Evolutionary conservation across 1,284 basidiomycete species (phyloP).

Genomic region (Rhodotorula sp.): DNA sequence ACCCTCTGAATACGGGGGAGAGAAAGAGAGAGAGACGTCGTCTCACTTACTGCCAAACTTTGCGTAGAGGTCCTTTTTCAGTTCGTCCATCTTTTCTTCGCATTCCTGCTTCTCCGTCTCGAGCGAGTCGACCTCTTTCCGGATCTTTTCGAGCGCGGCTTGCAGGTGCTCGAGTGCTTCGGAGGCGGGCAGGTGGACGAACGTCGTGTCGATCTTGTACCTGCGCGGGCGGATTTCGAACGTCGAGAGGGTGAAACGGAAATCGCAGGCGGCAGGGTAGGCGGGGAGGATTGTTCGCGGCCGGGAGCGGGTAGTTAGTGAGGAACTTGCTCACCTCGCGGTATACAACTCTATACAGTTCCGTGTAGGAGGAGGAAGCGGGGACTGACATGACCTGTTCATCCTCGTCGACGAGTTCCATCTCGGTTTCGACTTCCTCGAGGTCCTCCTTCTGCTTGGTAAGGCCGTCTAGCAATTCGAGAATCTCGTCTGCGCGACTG

Average conservation of each 20-base stretch:
- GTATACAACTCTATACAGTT: too few relatives aligned
- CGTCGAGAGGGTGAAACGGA: neutral
- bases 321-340: neutral
- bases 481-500: slow-evolving; percentile 67
- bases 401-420: slow-evolving; percentile 89
- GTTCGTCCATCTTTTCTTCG: slow-evolving; percentile 79
- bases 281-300: neutral
- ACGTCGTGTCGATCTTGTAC: slow-evolving; percentile 88
- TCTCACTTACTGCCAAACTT: slow-evolving; percentile 44
- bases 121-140: slow-evolving; percentile 61
- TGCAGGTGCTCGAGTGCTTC: slow-evolving; percentile 74
- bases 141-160: slow-evolving; percentile 64
- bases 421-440: slow-evolving; percentile 78
- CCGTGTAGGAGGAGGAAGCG: too few relatives aligned
- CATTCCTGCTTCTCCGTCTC: slow-evolving; percentile 65
- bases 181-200: slow-evolving; percentile 71
- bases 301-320: too few relatives aligned
- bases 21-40: neutral
- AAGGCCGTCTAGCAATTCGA: slow-evolving; percentile 83
- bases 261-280: neutral
- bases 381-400: slow-evolving; percentile 62
- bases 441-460: slow-evolving; percentile 82
- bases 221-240: slow-evolving; percentile 51
- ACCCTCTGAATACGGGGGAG: neutral
- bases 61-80: slow-evolving; percentile 69